A percentile compares a stretch with the other conserved stretches of the same genome.
Conservation (phyloP, 2,329 filamentous ascomycete genomes). For the Fusarium coffeatum region DNA sequence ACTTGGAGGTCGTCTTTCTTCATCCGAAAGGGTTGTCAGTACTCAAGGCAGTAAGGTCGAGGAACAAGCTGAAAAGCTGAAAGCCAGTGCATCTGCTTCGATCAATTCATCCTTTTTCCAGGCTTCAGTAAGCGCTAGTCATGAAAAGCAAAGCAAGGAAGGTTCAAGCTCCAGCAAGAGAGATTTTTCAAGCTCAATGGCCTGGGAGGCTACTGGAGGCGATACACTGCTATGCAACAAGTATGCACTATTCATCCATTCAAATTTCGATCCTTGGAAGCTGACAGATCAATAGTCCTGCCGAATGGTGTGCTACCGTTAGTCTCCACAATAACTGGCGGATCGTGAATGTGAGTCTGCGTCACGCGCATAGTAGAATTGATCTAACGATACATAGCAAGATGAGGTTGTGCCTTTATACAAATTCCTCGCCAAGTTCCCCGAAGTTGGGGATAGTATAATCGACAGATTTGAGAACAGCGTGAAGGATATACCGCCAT, state of each 20-base stretch:
- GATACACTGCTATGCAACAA: not conserved
- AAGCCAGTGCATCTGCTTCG: not conserved
- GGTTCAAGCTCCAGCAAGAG: not conserved
- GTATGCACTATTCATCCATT: not conserved
- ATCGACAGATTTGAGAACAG: too few species aligned
- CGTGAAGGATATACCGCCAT: too few species aligned
- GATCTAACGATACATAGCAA: not conserved
- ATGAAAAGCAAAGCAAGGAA: not conserved
- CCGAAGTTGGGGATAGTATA: too few species aligned
- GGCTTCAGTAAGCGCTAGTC: not conserved
- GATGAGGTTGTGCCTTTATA: not conserved
- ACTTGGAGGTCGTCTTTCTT: not conserved
- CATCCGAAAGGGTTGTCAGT: not conserved
- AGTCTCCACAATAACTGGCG: not conserved
- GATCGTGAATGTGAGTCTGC: not conserved
- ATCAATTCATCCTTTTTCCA: not conserved
- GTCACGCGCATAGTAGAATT: not conserved
- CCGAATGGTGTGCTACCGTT: not conserved
- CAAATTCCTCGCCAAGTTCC: not conserved
- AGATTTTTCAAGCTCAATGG: not conserved
- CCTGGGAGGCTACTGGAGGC: not conserved
- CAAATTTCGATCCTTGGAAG: fast-evolving
- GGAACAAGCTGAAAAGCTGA: not conserved
- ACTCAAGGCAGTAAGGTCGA: too few species aligned
- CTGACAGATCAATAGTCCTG: not conserved